Evolutionary conservation across 1,139 yeast genomes (phyloP).

Genomic region (Spathaspora sp.): DNA sequence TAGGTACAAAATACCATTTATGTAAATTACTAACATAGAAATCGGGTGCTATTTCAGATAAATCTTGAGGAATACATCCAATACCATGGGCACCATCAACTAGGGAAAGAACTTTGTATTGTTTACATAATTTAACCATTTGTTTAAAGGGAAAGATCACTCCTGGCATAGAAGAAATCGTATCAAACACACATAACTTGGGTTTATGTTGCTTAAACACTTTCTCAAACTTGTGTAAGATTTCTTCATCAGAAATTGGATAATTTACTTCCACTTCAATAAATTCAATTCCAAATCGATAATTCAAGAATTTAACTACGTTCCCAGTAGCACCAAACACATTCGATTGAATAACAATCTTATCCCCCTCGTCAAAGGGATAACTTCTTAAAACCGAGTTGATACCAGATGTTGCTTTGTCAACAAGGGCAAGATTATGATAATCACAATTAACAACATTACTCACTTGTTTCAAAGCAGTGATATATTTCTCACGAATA

Average conservation of each 20-base stretch:
- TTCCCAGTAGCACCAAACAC: slow-evolving; percentile 60
- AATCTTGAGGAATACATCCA: slow-evolving; percentile 47
- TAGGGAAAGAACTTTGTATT: slow-evolving; percentile 50
- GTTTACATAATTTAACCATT: slow-evolving; percentile 46
- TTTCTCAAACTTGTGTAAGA: slow-evolving; percentile 40
- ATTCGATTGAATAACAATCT: slow-evolving; percentile 50
- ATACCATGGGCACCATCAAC: slow-evolving; percentile 75
- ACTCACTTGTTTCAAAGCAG: slow-evolving; percentile 34
- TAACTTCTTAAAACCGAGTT: slow-evolving; percentile 58
- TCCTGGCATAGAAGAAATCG: slow-evolving; percentile 66
- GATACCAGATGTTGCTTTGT: slow-evolving; percentile 63
- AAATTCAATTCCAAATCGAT: slow-evolving; percentile 41
- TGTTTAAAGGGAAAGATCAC: slow-evolving; percentile 55
- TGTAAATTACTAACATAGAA: slow-evolving; percentile 64
- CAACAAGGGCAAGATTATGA: slow-evolving; percentile 47
- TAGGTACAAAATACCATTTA: slow-evolving; percentile 66
- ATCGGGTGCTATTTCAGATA: slow-evolving; percentile 53
- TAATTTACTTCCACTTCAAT: slow-evolving; percentile 46
- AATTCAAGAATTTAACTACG: slow-evolving; percentile 48
- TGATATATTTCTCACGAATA: slow-evolving; percentile 23
- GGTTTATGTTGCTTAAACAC: slow-evolving; percentile 25
- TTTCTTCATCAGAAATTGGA: slow-evolving; percentile 50
- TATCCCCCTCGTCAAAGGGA: slow-evolving; percentile 56
- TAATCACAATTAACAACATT: slow-evolving; percentile 44
- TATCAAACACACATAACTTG: slow-evolving; percentile 56